A percentile compares a stretch with the other conserved stretches of the same genome.
Evolutionary conservation across 2,329 filamentous ascomycete genomes (phyloP).

Genomic region (Didymella lethalis): DNA sequence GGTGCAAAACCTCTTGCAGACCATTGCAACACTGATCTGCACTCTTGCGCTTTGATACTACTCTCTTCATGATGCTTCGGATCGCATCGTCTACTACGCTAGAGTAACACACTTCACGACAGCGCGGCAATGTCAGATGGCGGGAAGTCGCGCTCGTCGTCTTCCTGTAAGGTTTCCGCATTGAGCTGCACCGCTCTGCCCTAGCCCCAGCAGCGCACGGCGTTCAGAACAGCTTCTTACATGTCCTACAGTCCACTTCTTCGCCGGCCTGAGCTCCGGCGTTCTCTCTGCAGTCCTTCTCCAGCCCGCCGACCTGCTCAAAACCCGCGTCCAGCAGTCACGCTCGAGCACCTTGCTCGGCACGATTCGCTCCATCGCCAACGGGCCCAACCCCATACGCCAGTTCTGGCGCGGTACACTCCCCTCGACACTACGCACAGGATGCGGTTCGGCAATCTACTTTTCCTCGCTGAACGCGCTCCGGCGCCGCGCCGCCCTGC

Average conservation of each 20-base stretch:
- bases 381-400: slow-evolving; percentile 70
- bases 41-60: not conserved
- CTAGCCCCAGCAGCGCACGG: not conserved
- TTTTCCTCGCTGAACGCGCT: slow-evolving; percentile 88
- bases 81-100: slow-evolving; percentile 9
- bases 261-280: slow-evolving; percentile 86
- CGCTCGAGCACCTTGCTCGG: slow-evolving; percentile 70
- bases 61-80: slow-evolving; percentile 20
- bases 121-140: slow-evolving; percentile 61
- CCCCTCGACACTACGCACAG: slow-evolving; percentile 91
- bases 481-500: slow-evolving; percentile 67
- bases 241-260: slow-evolving; percentile 70
- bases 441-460: slow-evolving; percentile 91
- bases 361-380: slow-evolving; percentile 74
- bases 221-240: slow-evolving; percentile 12
- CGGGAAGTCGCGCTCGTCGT: slow-evolving; percentile 58
- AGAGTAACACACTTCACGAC: slow-evolving; percentile 38
- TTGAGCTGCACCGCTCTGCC: slow-evolving; percentile 25
- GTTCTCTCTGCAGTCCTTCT: slow-evolving; percentile 87
- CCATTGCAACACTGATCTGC: slow-evolving; percentile 8
- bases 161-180: slow-evolving; percentile 52
- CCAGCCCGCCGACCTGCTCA: slow-evolving; percentile 94
- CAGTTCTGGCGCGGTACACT: slow-evolving; percentile 91
- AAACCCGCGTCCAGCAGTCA: slow-evolving; percentile 93
- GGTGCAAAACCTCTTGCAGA: not conserved